phyloP scores from a whole-genome alignment of 139 green algal species.

The Tetratostichococcus sp. region DNA sequence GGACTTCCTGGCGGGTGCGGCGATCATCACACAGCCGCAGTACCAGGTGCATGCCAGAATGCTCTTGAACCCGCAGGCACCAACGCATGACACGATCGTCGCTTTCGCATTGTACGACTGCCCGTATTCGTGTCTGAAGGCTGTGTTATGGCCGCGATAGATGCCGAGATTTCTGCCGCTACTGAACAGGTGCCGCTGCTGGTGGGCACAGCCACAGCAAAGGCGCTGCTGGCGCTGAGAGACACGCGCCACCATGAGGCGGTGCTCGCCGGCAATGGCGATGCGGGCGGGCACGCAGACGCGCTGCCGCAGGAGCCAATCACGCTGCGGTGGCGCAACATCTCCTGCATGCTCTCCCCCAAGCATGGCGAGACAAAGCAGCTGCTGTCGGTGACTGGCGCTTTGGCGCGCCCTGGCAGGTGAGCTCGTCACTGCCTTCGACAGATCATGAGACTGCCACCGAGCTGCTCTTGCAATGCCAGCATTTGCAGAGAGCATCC shows the following conservation, averaged over 20 bases:
- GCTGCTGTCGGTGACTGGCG: neutral
- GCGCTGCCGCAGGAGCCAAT: conserved; percentile 13
- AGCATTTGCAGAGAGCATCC: too few species aligned
- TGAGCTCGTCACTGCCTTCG: too few species aligned
- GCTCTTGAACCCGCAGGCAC: too few species aligned
- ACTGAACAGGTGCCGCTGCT: neutral
- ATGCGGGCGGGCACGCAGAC: neutral
- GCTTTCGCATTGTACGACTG: neutral
- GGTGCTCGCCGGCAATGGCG: neutral
- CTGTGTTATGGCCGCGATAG: neutral
- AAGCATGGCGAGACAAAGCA: conserved; percentile 16
- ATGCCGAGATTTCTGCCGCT: neutral
- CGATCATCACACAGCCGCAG: conserved; percentile 21
- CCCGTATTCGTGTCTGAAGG: neutral
- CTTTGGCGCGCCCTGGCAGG: neutral
- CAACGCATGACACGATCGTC: neutral
- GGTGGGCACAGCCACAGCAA: neutral
- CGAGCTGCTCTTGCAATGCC: neutral
- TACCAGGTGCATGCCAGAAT: conserved; percentile 7
- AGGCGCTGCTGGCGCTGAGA: neutral
- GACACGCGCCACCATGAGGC: neutral
- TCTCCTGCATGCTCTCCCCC: conserved; percentile 25
- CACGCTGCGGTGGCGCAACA: conserved; percentile 18
- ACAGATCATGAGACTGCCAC: too few species aligned
- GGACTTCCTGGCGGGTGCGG: conserved; percentile 33